Evolutionary conservation across 768 basidiomycete species (phyloP).

Genomic region (Tylopilus plumbeoviolaceoides): DNA sequence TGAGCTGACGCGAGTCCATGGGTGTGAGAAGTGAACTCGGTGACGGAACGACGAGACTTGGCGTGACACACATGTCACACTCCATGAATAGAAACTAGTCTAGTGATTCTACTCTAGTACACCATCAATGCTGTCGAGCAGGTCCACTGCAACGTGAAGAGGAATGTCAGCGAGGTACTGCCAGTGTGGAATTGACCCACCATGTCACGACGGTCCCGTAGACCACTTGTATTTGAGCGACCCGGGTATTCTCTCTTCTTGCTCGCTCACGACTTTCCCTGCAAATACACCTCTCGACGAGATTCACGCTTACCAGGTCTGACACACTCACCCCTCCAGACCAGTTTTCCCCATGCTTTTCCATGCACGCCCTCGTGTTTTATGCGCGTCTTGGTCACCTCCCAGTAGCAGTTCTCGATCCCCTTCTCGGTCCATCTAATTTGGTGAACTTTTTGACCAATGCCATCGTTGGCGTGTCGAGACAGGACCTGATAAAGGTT

Average conservation of each 20-base stretch:
- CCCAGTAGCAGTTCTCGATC: slow-evolving; percentile 68
- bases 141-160: background rate
- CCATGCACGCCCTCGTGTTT: slow-evolving; percentile 74
- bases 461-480: slow-evolving; percentile 59
- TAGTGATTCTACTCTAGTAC: background rate
- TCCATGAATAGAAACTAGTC: background rate
- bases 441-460: slow-evolving; percentile 69
- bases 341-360: slow-evolving; percentile 76
- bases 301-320: background rate
- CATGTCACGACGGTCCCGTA: slow-evolving; percentile 41
- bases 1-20: slow-evolving; percentile 64
- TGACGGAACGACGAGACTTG: too few species aligned
- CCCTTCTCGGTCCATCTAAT: slow-evolving; percentile 68
- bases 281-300: background rate
- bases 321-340: slow-evolving; percentile 66
- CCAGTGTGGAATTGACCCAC: slow-evolving; percentile 1
- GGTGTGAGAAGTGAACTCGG: background rate
- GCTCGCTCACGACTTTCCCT: slow-evolving; percentile 61
- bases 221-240: slow-evolving; percentile 74
- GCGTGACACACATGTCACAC: slow-evolving; percentile 17
- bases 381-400: slow-evolving; percentile 64
- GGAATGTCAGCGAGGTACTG: background rate
- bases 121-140: background rate
- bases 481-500: slow-evolving; percentile 74
- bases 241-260: slow-evolving; percentile 63